Base-by-base conservation (phyloP, 257 asterid genomes). In the Gardenia jasminoides region DNA sequence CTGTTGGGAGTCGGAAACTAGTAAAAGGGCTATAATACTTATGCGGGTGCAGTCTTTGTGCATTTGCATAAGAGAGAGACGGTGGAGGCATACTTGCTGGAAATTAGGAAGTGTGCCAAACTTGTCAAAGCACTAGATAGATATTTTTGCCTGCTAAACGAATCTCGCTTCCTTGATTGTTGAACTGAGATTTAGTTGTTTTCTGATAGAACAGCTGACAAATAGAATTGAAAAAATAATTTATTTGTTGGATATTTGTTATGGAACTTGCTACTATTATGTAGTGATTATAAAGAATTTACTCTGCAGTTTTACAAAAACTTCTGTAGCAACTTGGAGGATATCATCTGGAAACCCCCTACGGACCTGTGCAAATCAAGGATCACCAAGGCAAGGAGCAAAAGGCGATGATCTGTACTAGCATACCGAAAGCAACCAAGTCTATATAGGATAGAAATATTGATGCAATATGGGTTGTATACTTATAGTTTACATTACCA, bases 301-400 rank as follows among this genome's bases (percentile, higher is more conserved):
- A 12, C 76, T 70, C 66, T 79, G 89, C 93, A 94, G 99, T 94
- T 94, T 83, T 93, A 94, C 90, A 88, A 86, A 83, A 94, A 86
- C 90, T 94, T 93, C 80, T 94, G 97, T 80, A 84, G 83, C 94
- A 94, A 89, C 64, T 93, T 94, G 30, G 98, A 93, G 30, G 99
- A 94, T 59, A 86, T 94, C 66, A 94, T 94, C 66, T 94, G 99
- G 99, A 93, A 83, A 82, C 96, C 92, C 2, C 87, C 91, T 0
- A 89, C 85, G 76, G 99, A 91, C 77, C 83, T 76, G 46, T 67
- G 85, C 88, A 94, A 87, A 86, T 85, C 96, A 39, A 90, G 86
- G 79, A 71, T 70, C 56, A 66, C 89, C 77, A 88, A 87, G 85
- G 36, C 87, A 6, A 91, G 84, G 87, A 86, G 88, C 78, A 91